Conservation (phyloP, 1,139 yeast species). For the Candida anutae region DNA sequence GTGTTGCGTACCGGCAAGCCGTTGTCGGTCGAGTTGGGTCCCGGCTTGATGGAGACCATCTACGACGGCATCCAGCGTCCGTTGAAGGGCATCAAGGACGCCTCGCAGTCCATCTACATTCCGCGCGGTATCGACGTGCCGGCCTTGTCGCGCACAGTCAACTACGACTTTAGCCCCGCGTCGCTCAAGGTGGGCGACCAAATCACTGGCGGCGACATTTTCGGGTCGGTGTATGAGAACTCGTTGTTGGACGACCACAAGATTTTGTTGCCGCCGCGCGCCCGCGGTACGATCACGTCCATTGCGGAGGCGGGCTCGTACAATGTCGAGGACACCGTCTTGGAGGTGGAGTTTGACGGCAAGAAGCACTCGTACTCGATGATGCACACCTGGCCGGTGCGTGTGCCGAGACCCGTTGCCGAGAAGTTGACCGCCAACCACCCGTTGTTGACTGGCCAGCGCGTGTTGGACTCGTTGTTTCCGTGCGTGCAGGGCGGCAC, state of each 20-base stretch:
- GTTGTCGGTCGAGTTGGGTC: slow-evolving; percentile 94
- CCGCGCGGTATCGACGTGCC: slow-evolving; percentile 99
- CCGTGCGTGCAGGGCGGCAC: slow-evolving; percentile 99
- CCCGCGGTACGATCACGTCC: slow-evolving; percentile 91
- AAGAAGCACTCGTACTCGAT: slow-evolving; percentile 72
- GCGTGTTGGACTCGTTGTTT: slow-evolving; percentile 94
- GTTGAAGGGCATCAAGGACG: slow-evolving; percentile 79
- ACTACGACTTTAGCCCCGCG: slow-evolving; percentile 85
- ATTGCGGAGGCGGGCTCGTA: slow-evolving; percentile 88
- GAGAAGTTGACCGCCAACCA: slow-evolving; percentile 87
- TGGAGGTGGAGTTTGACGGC: slow-evolving; percentile 95
- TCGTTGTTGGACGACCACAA: slow-evolving; percentile 88
- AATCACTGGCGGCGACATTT: slow-evolving; percentile 96
- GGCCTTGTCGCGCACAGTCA: slow-evolving; percentile 70
- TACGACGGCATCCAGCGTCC: slow-evolving; percentile 99
- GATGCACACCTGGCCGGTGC: slow-evolving; percentile 99
- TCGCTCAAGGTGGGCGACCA: slow-evolving; percentile 86
- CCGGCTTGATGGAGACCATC: slow-evolving; percentile 97
- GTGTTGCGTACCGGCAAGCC: slow-evolving; percentile 97
- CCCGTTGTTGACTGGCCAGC: slow-evolving; percentile 96
- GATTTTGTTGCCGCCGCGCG: slow-evolving; percentile 93
- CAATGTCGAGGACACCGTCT: slow-evolving; percentile 77
- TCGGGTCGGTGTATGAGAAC: slow-evolving; percentile 90
- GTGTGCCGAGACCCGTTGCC: slow-evolving; percentile 98
- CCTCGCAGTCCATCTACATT: slow-evolving; percentile 84